Evolutionary conservation across 331 rosid species (phyloP).

Genomic region (Acacia pycnantha): DNA sequence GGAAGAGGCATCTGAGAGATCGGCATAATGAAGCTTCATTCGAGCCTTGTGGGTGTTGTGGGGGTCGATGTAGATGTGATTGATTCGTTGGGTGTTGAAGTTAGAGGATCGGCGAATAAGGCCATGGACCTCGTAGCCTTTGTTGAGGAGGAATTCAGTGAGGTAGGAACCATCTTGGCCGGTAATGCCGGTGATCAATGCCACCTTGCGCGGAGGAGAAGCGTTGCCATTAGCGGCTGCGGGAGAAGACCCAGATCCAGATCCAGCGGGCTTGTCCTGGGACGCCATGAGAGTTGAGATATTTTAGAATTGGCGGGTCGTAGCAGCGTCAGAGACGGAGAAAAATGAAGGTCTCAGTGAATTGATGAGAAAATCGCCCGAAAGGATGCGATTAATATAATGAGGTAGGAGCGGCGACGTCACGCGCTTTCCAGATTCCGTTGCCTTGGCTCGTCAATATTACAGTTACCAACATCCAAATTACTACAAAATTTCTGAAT

Average conservation of each 20-base stretch:
- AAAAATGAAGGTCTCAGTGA: background rate
- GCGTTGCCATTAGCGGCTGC: constrained; percentile 43
- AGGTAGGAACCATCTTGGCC: constrained; percentile 98
- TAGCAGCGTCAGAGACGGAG: background rate
- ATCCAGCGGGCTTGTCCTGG: constrained; percentile 31
- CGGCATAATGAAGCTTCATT: constrained; percentile 99
- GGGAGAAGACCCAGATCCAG: constrained; percentile 39
- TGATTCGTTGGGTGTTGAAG: constrained; percentile 95
- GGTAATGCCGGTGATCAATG: constrained; percentile 90
- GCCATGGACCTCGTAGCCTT: constrained; percentile 92
- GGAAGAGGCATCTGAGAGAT: constrained; percentile 97
- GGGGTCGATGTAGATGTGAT: constrained; percentile 98
- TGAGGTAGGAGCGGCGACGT: background rate
- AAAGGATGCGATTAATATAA: background rate
- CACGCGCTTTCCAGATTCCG: constrained; percentile 32
- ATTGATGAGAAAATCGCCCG: background rate
- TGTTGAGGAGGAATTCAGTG: constrained; percentile 81
- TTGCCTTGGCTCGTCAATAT: background rate
- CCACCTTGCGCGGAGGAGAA: constrained; percentile 46
- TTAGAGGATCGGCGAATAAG: constrained; percentile 94
- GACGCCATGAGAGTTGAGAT: constrained; percentile 51
- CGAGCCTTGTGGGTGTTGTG: constrained; percentile 95
- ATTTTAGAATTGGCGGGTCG: constrained; percentile 3
- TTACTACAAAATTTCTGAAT: background rate
- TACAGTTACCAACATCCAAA: background rate